A percentile compares a stretch with the other conserved stretches of the same genome.
phyloP scores from a whole-genome alignment of 75 land plant genomes.

The Pinus taeda region DNA sequence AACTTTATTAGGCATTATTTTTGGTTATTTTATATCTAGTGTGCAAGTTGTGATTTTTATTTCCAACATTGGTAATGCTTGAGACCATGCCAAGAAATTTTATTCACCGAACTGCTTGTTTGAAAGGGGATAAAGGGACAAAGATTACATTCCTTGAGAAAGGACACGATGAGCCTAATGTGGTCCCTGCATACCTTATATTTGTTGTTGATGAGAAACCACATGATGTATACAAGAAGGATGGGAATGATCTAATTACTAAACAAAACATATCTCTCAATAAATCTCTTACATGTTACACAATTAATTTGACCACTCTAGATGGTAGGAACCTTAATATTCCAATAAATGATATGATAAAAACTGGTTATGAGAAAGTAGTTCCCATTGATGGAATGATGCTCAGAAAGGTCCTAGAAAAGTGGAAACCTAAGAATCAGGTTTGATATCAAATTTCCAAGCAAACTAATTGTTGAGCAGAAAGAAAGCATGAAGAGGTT shows the following conservation, averaged over 20 bases:
- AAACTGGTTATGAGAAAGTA: slow-evolving; percentile 73
- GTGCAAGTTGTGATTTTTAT: too few species aligned
- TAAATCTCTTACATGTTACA: slow-evolving; percentile 75
- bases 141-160: slow-evolving; percentile 89
- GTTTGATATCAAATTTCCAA: slow-evolving; percentile 68
- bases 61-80: too few species aligned
- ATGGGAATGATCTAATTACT: slow-evolving; percentile 77
- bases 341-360: slow-evolving; percentile 61
- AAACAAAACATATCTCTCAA: slow-evolving; percentile 55
- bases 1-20: too few species aligned
- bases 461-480: slow-evolving; percentile 54
- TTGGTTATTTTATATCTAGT: too few species aligned
- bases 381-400: slow-evolving; percentile 88
- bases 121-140: slow-evolving; percentile 43
- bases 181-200: slow-evolving; percentile 72
- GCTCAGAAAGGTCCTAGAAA: slow-evolving; percentile 60
- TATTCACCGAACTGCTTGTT: too few species aligned
- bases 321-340: slow-evolving; percentile 68
- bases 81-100: too few species aligned
- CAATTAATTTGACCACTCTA: slow-evolving; percentile 50
- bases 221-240: slow-evolving; percentile 65
- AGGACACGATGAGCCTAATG: slow-evolving; percentile 74
- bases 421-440: slow-evolving; percentile 63
- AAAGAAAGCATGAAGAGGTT: slow-evolving; percentile 20
- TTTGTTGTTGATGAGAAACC: slow-evolving; percentile 89